Evolutionary conservation across 306 rosid genomes (phyloP).

Genomic region (Quercus wislizeni): DNA sequence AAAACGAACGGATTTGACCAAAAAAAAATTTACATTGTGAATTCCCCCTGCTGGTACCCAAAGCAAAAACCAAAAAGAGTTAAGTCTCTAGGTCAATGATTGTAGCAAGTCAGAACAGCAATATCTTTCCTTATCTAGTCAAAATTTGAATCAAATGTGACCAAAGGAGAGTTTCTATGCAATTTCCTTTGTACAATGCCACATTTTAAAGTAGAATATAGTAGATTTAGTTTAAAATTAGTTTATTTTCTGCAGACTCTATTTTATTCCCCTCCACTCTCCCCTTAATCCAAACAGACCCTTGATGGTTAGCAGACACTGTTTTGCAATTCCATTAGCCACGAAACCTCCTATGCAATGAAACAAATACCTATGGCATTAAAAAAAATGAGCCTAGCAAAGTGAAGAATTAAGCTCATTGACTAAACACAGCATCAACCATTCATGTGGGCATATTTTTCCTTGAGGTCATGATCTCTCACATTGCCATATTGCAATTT

Average conservation of each 20-base stretch:
- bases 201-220: background rate
- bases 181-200: background rate
- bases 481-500: too few relatives aligned
- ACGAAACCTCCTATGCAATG: background rate
- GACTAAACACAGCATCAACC: background rate
- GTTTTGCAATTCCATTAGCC: background rate
- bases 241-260: fast-evolving
- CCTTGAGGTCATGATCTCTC: too few relatives aligned
- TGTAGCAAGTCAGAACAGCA: background rate
- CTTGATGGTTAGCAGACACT: background rate
- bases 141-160: background rate
- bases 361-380: background rate
- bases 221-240: too few relatives aligned
- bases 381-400: background rate
- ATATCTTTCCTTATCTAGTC: background rate
- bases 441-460: too few relatives aligned
- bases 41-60: too few relatives aligned
- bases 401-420: background rate
- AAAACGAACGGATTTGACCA: too few relatives aligned
- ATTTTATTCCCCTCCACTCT: too few relatives aligned
- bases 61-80: background rate
- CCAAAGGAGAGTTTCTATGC: background rate
- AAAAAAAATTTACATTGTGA: too few relatives aligned
- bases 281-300: too few relatives aligned
- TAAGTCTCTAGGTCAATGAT: background rate